These are phyloP conservation scores for Colletotrichum tabaci DNA, from an alignment of 2,329 filamentous ascomycete genomes.

Conservation along the genomic window DNA sequence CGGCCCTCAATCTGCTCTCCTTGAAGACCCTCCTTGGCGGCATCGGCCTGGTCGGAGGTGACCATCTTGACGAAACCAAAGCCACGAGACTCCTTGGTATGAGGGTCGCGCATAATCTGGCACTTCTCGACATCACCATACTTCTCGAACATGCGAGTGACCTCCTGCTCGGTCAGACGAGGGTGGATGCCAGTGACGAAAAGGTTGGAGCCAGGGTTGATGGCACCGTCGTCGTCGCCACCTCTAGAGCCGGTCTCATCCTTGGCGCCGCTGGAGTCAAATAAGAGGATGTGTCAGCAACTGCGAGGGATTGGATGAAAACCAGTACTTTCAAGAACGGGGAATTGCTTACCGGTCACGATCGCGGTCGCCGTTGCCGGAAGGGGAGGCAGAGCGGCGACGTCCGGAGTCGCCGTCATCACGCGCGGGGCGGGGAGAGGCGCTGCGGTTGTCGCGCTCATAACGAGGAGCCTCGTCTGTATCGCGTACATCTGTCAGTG, in stretches of 20 bases:
- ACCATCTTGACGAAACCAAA: slow-evolving; percentile 99
- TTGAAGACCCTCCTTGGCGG: slow-evolving; percentile 95
- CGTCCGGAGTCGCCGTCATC: slow-evolving; percentile 73
- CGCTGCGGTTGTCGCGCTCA: slow-evolving; percentile 77
- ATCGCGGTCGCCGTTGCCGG: slow-evolving; percentile 67
- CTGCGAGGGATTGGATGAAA: slow-evolving; percentile 2
- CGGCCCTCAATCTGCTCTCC: slow-evolving; percentile 96
- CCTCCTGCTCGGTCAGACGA: slow-evolving; percentile 88
- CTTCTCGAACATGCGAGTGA: slow-evolving; percentile 96
- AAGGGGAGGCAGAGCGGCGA: slow-evolving; percentile 75
- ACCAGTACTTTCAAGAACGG: neutral
- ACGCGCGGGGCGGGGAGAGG: slow-evolving; percentile 73
- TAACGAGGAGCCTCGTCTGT: slow-evolving; percentile 76
- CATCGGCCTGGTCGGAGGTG: slow-evolving; percentile 93
- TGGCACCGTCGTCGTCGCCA: slow-evolving; percentile 81
- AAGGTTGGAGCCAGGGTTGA: slow-evolving; percentile 97
- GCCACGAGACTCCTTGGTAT: slow-evolving; percentile 97
- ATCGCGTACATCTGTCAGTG: slow-evolving; percentile 23
- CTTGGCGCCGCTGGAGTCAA: slow-evolving; percentile 60
- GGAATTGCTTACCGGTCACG: slow-evolving; percentile 62
- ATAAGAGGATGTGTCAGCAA: slow-evolving; percentile 35
- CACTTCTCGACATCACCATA: slow-evolving; percentile 99
- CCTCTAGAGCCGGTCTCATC: slow-evolving; percentile 66
- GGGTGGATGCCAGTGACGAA: slow-evolving; percentile 99
- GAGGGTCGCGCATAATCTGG: slow-evolving; percentile 99